Base-by-base conservation (phyloP, 805 yeast species). In the Metschnikowia lachancei region DNA sequence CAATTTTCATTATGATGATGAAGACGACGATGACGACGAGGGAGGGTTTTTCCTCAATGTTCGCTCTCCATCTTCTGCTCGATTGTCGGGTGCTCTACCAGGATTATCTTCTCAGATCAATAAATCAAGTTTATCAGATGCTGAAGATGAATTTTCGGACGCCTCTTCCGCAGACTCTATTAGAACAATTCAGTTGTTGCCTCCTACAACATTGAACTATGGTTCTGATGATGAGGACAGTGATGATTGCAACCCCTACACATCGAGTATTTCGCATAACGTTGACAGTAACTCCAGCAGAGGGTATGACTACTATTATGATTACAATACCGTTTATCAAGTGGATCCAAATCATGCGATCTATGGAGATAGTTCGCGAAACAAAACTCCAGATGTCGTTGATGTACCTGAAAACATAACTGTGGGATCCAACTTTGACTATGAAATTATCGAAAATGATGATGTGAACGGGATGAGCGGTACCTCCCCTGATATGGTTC, bases 131-230 rank as follows among this genome's bases (percentile, higher is more conserved):
- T 11, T 45, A 11, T 36, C 36, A 36, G 50, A 36, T 4, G 39
- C 40, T n/a, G 54, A 47, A 6, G 39, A 39, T 31, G 54, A 50
- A 31, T 64, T 62, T 41, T 55, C 65, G 13, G 69, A 61, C 5
- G 58, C 71, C 3, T 54, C 62, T 1, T 65, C 72, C 2, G 60
- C 50, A 32, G 63, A 53, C 41, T 59, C 66, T 16, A 67, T 62
- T 43, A 77, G 78, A 36, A 85, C 88, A 10, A 90, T 91, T 52
- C 89, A 88, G 31, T 72, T 81, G 36, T 67, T 92, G 43, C 97
- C 98, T 2, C 83, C 97, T 2, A 90, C 98, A 0, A 82, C 88
- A 0, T 76, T 92, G 45, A 90, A 91, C 61, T 80, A 81, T 61
- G 87, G 88, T 7, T 80, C 86, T 4, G 70, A 77, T 7, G 82